These are phyloP conservation scores for Arxiozyma heterogenica DNA, from an alignment of 1,139 yeast genomes.

Conservation along the genomic window DNA sequence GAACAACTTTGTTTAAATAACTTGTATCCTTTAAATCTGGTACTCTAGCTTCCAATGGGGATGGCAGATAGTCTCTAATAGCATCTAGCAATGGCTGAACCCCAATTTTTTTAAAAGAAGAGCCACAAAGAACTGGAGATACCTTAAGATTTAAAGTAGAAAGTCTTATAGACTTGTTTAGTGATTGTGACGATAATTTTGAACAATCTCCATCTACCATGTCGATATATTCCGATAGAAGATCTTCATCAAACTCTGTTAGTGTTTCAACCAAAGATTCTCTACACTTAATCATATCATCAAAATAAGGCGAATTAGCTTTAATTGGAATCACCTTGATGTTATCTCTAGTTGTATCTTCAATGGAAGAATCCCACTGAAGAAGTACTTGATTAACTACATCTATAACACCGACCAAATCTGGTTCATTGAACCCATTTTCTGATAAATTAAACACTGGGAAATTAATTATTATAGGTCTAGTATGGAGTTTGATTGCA, in stretches of 20 bases:
- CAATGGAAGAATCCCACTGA: conserved; percentile 41
- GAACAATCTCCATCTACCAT: conserved; percentile 55
- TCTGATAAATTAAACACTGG: conserved; percentile 47
- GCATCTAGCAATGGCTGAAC: conserved; percentile 92
- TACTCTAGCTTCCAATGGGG: conserved; percentile 55
- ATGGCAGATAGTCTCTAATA: conserved; percentile 64
- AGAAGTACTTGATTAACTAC: conserved; percentile 58
- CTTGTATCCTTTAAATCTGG: conserved; percentile 41
- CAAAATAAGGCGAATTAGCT: background rate
- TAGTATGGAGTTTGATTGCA: conserved; percentile 64
- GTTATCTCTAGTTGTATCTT: background rate
- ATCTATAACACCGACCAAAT: conserved; percentile 77
- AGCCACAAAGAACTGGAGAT: conserved; percentile 84
- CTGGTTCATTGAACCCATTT: conserved; percentile 33
- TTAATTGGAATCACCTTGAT: background rate
- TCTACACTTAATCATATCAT: conserved; percentile 38
- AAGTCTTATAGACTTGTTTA: conserved; percentile 51
- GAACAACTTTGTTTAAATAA: conserved; percentile 23
- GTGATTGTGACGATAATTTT: conserved; percentile 42
- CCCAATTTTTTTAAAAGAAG: conserved; percentile 86
- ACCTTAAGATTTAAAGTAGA: conserved; percentile 52
- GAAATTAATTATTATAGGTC: conserved; percentile 65
- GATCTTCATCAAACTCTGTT: conserved; percentile 68
- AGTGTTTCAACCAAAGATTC: conserved; percentile 76
- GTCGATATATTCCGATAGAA: conserved; percentile 70